Evolutionary conservation across 768 basidiomycete species (phyloP).

Genomic region (Auricularia cornea): DNA sequence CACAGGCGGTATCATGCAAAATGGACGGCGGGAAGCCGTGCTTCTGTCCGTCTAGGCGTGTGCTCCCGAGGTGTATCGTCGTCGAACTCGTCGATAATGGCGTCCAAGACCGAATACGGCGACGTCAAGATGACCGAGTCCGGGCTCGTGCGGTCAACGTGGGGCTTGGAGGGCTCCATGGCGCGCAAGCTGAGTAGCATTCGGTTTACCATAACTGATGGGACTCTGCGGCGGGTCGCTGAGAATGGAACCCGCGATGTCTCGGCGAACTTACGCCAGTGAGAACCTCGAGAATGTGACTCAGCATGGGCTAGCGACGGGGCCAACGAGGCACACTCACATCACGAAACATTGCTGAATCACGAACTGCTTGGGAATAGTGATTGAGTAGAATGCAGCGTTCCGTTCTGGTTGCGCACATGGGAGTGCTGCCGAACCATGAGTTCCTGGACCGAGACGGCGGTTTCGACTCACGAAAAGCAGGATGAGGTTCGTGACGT

Average conservation of each 20-base stretch:
- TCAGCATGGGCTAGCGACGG: neutral
- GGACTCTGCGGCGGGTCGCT: too few relatives aligned
- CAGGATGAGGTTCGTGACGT: neutral
- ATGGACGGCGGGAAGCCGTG: too few relatives aligned
- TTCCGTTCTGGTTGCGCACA: neutral
- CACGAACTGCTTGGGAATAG: neutral
- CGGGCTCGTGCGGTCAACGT: neutral
- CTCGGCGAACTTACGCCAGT: neutral
- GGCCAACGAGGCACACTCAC: neutral
- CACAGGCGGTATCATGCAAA: too few relatives aligned
- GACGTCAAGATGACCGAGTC: neutral
- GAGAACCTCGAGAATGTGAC: neutral
- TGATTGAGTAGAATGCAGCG: neutral
- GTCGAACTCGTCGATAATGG: too few relatives aligned
- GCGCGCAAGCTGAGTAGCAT: neutral
- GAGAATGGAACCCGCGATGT: too few relatives aligned
- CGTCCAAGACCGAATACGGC: too few relatives aligned
- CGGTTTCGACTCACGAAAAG: neutral
- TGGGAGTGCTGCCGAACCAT: neutral
- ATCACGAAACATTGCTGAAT: neutral
- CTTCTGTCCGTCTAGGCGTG: too few relatives aligned
- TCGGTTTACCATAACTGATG: neutral
- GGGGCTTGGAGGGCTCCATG: neutral
- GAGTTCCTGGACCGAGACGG: too few relatives aligned
- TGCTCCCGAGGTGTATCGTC: too few relatives aligned